Evolutionary conservation across 2,329 filamentous ascomycete species (phyloP).

Genomic region (Botrytis sinoallii): DNA sequence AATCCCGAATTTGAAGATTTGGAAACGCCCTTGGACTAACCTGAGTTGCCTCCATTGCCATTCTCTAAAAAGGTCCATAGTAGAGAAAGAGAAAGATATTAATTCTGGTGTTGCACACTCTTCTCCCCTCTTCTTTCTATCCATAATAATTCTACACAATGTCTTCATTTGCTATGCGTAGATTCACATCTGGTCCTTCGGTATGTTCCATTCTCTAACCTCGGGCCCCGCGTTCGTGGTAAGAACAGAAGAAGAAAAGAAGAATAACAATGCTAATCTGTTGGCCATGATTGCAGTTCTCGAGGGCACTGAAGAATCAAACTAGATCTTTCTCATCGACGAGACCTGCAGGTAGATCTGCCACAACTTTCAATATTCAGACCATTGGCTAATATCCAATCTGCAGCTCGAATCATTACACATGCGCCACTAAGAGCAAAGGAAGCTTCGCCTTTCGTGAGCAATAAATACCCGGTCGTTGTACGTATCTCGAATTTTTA

Average conservation of each 20-base stretch:
- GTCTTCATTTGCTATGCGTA: conserved; percentile 63
- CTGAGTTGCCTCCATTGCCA: conserved; percentile 15
- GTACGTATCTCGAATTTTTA: conserved; percentile 44
- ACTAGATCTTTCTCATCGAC: conserved; percentile 84
- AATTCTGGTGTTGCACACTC: conserved; percentile 10
- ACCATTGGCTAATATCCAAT: conserved; percentile 24
- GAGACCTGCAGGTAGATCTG: conserved; percentile 65
- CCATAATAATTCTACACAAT: conserved; percentile 44
- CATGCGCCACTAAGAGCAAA: conserved; percentile 85
- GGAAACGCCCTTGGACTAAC: conserved; percentile 11
- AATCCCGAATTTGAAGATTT: conserved; percentile 12
- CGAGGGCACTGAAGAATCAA: conserved; percentile 51
- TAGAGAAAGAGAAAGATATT: conserved; percentile 6
- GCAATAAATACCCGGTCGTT: conserved; percentile 90
- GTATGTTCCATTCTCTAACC: conserved; percentile 44
- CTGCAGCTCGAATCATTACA: conserved; percentile 75
- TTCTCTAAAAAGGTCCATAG: background rate
- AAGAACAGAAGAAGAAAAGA: conserved; percentile 12
- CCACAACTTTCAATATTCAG: background rate
- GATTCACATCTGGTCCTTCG: conserved; percentile 54
- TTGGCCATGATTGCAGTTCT: conserved; percentile 31
- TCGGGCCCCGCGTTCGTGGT: conserved; percentile 15
- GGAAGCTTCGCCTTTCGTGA: conserved; percentile 84
- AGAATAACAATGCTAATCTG: conserved; percentile 28
- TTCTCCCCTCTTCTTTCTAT: conserved; percentile 24